Conservation (phyloP, 176 grass and related monocot genomes). For the Panicum miliaceum region DNA sequence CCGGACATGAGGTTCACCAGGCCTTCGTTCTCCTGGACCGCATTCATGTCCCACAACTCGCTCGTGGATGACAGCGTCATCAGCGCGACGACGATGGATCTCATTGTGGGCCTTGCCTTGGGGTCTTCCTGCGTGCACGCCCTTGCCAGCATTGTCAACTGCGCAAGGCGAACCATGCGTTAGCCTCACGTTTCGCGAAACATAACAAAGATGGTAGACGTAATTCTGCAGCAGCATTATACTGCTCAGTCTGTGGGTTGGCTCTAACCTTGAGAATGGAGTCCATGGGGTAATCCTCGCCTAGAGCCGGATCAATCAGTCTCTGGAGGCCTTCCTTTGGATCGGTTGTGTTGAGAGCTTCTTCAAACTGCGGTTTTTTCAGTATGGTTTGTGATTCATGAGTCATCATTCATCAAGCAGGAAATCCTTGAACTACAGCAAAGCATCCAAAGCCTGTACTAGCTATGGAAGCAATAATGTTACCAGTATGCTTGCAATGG, state of each 20-base stretch:
- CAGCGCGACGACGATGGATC: slow-evolving; percentile 77
- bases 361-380: slow-evolving; percentile 70
- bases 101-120: slow-evolving; percentile 72
- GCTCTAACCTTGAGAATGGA: slow-evolving; percentile 62
- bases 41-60: slow-evolving; percentile 79
- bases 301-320: slow-evolving; percentile 69
- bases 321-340: slow-evolving; percentile 64
- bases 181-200: neutral
- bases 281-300: slow-evolving; percentile 69
- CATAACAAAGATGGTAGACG: neutral
- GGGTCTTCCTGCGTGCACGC: slow-evolving; percentile 84
- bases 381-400: neutral
- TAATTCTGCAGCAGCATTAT: neutral
- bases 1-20: slow-evolving; percentile 75
- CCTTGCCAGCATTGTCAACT: slow-evolving; percentile 80
- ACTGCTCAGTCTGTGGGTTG: neutral
- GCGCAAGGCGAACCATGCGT: neutral
- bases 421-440: neutral
- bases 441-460: neutral
- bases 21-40: slow-evolving; percentile 62
- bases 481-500: neutral
- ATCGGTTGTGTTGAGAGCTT: slow-evolving; percentile 56
- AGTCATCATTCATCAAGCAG: slow-evolving; percentile 36
- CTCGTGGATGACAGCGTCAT: slow-evolving; percentile 79
- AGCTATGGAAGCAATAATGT: neutral